These are phyloP conservation scores for Diatrype stigma DNA, from an alignment of 2,329 filamentous ascomycete species.

Conservation along the genomic window DNA sequence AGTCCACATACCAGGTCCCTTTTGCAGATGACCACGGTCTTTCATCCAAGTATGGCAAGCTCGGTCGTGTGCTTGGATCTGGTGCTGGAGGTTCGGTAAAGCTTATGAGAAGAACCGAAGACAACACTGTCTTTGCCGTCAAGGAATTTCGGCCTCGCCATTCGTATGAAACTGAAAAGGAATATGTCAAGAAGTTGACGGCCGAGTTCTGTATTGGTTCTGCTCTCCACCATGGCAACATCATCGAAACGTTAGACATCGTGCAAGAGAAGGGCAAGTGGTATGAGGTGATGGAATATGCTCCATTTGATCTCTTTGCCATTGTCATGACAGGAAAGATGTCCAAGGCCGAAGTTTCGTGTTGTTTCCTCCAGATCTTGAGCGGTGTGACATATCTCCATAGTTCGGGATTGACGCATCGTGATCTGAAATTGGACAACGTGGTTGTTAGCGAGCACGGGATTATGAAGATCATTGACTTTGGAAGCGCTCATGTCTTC, in stretches of 20 bases:
- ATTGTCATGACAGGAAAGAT: conserved; percentile 99
- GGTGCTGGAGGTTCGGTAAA: conserved; percentile 93
- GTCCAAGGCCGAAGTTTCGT: conserved; percentile 84
- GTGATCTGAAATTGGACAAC: conserved; percentile 95
- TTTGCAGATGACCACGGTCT: conserved; percentile 94
- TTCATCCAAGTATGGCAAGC: conserved; percentile 88
- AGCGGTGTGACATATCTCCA: conserved; percentile 94
- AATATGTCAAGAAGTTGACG: conserved; percentile 97
- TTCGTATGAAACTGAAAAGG: conserved; percentile 87
- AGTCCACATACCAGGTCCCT: conserved; percentile 62
- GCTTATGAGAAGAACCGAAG: conserved; percentile 87
- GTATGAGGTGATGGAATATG: conserved; percentile 99
- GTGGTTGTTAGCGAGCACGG: conserved; percentile 94
- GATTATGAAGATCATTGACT: conserved; percentile 99
- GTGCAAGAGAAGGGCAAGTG: conserved; percentile 90
- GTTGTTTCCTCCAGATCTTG: conserved; percentile 89
- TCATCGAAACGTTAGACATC: conserved; percentile 97
- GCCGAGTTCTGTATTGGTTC: conserved; percentile 98
- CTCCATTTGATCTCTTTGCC: conserved; percentile 91
- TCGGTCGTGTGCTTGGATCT: conserved; percentile 88
- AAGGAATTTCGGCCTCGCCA: conserved; percentile 94
- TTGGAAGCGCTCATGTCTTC: conserved; percentile 95
- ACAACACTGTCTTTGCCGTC: conserved; percentile 91
- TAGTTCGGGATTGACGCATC: conserved; percentile 89
- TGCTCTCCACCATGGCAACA: conserved; percentile 93